These are phyloP conservation scores for Parachlorella kessleri DNA, from an alignment of 139 green algal genomes.

Conservation along the genomic window DNA sequence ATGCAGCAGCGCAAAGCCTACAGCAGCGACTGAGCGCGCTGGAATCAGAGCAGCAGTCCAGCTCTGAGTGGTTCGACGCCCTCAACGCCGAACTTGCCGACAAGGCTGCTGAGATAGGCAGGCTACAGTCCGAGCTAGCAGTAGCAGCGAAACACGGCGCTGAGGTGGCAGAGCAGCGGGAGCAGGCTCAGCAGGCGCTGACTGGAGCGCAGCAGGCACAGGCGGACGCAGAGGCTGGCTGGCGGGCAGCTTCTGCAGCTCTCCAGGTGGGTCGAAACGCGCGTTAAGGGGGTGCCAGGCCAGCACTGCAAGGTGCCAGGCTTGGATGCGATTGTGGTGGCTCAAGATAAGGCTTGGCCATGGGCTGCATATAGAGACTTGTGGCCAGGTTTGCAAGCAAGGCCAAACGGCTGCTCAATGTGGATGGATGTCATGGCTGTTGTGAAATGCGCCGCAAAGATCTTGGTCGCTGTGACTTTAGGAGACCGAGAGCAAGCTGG, in stretches of 20 bases:
- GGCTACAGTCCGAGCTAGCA: neutral
- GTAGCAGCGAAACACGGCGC: neutral
- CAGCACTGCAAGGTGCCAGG: no score
- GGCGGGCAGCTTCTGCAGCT: neutral
- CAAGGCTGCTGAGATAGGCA: slow-evolving; percentile 17
- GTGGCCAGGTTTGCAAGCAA: no score
- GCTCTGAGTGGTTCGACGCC: slow-evolving; percentile 30
- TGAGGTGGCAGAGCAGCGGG: neutral
- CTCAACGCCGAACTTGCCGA: slow-evolving; percentile 18
- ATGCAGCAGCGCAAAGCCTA: neutral
- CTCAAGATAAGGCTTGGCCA: no score
- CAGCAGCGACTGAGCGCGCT: slow-evolving; percentile 25
- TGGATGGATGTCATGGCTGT: no score
- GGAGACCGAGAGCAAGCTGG: neutral
- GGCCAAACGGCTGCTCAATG: no score
- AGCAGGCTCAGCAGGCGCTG: neutral
- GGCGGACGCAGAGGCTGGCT: neutral
- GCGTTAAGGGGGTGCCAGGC: no score
- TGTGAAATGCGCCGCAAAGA: no score
- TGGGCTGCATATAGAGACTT: no score
- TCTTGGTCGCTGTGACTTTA: no score
- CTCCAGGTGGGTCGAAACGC: no score
- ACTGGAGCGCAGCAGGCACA: neutral
- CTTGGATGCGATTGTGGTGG: no score
- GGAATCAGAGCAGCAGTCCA: slow-evolving; percentile 24